phyloP scores from a whole-genome alignment of 2,329 filamentous ascomycete species.

The Colletotrichum abscissum region DNA sequence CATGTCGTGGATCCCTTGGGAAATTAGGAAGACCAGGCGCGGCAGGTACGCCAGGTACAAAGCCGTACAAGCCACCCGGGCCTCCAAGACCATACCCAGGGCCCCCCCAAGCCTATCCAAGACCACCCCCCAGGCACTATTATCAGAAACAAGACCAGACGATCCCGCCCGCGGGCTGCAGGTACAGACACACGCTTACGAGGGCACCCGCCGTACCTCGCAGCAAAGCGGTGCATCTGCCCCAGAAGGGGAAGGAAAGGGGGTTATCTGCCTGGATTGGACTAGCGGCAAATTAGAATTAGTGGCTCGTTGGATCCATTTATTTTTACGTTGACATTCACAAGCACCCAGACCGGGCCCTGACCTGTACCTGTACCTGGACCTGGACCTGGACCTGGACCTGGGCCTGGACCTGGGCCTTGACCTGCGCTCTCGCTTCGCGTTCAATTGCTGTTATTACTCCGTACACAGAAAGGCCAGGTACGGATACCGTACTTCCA shows the following conservation, averaged over 20 bases:
- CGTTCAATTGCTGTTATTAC: no score
- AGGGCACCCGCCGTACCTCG: not conserved
- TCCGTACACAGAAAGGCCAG: no score
- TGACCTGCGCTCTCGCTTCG: no score
- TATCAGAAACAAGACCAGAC: constrained; percentile 26
- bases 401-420: not conserved
- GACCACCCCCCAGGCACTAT: constrained; percentile 15
- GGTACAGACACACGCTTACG: constrained; percentile 15
- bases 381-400: not conserved
- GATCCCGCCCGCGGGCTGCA: constrained; percentile 23
- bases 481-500: no score
- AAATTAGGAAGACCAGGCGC: constrained; percentile 27
- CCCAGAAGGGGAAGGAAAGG: constrained; percentile 28
- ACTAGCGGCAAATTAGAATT: constrained; percentile 25
- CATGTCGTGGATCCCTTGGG: constrained; percentile 32
- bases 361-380: not conserved
- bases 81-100: not conserved
- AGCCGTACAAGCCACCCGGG: constrained; percentile 26
- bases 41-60: constrained; percentile 16
- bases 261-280: not conserved
- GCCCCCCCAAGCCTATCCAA: not conserved
- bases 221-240: constrained; percentile 5
- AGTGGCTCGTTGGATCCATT: constrained; percentile 16
- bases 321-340: constrained; percentile 25
- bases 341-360: not conserved